Base-by-base conservation (phyloP, 495 filamentous ascomycete species). In the Podospora didyma region DNA sequence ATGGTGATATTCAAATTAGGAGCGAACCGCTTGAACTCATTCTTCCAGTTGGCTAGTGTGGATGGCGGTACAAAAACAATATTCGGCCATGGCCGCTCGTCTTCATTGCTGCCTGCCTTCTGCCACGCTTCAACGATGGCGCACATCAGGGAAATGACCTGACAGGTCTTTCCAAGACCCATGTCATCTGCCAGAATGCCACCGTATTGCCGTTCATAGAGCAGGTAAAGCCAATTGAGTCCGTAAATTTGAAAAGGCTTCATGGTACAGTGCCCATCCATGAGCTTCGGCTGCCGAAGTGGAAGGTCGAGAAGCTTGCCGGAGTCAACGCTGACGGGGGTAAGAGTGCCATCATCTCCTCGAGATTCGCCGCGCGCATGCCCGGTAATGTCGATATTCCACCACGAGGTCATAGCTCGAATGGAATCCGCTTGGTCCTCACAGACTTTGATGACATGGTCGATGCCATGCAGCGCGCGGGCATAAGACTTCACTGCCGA, bases 161-260 rank as follows among this genome's bases (percentile, higher is more conserved):
- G 92, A 62, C 91, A 96, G 0, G 94, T 98, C 76, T 98, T 98
- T 11, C 94, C 94, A 9, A 97, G 79, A 44, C 94, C 94, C 94
- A 98, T 98, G 61, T 98, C 94, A 67, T 98, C 94, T 0, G 94
- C 95, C 16, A 98, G 76, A 58, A 98, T 97, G 46, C 92, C 88
- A 54, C 88, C 90, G 53, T 93, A 74, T 21, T 85, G 78, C 41
- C 89, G 85, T 46, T 87, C 73, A 61, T 89, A 96, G 31, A 97
- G 76, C 21, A 97, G 70, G 46, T 82, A 79, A 47, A 97, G 75
- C 95, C 95, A 98, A 63, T 97, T 98, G 28, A 98, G 79, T 20
- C 94, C 94, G 23, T 96, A 90, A 42, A 97, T 68, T 68, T 98
- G 94, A 61, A 97, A 97, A 45, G 93, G 84, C 67, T 97, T 97